These are phyloP conservation scores for Alternaria gansuensis DNA, from an alignment of 2,329 filamentous ascomycete genomes.

Conservation along the genomic window DNA sequence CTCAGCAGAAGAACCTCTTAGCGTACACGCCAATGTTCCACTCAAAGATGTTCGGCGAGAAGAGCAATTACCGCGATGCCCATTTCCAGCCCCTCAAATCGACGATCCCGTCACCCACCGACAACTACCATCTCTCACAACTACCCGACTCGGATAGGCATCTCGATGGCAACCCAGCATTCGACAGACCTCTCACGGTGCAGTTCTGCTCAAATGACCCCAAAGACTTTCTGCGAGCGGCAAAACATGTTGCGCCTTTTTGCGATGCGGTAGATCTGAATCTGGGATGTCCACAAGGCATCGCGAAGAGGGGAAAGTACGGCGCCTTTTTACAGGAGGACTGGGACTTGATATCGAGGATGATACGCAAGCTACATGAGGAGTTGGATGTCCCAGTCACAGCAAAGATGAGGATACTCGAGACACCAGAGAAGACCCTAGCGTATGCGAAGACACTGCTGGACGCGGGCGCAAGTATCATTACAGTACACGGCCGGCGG, in stretches of 20 bases:
- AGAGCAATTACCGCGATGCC: slow-evolving; percentile 75
- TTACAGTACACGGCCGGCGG: slow-evolving; percentile 88
- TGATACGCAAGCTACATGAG: slow-evolving; percentile 84
- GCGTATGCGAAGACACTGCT: slow-evolving; percentile 90
- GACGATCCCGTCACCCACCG: slow-evolving; percentile 46
- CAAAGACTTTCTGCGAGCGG: slow-evolving; percentile 79
- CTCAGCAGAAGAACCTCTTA: slow-evolving; percentile 69
- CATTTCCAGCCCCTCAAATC: slow-evolving; percentile 77
- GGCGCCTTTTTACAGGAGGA: slow-evolving; percentile 96
- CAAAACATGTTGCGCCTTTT: slow-evolving; percentile 79
- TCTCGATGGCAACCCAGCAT: slow-evolving; percentile 84
- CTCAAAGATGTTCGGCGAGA: slow-evolving; percentile 84
- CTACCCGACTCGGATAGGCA: slow-evolving; percentile 39
- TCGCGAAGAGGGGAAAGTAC: slow-evolving; percentile 88
- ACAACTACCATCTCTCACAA: slow-evolving; percentile 48
- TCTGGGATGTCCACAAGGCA: slow-evolving; percentile 94
- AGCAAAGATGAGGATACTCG: slow-evolving; percentile 91
- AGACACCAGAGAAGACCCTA: slow-evolving; percentile 85
- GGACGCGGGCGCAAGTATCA: slow-evolving; percentile 85
- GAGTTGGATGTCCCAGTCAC: slow-evolving; percentile 85
- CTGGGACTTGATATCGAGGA: slow-evolving; percentile 78
- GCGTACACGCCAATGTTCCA: slow-evolving; percentile 98
- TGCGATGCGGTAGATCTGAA: slow-evolving; percentile 97
- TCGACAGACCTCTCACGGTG: slow-evolving; percentile 91
- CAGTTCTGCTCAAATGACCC: slow-evolving; percentile 96